Conservation (phyloP, 768 basidiomycete genomes). For the Termitomyces sp. region DNA sequence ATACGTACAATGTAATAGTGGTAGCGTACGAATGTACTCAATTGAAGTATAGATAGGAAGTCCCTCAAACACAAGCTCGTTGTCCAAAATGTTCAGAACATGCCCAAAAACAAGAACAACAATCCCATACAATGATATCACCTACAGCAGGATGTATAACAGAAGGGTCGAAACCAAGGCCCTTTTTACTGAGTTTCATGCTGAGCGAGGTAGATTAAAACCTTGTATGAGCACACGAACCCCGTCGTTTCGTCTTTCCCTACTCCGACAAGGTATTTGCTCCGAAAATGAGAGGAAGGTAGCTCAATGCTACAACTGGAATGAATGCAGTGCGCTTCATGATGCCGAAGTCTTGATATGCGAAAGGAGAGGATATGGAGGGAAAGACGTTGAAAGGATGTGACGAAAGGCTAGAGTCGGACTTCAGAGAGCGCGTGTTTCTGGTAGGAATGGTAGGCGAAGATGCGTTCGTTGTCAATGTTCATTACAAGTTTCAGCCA, state of each 20-base stretch:
- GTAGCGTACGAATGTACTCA: background rate
- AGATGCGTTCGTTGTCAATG: too few species aligned
- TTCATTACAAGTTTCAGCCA: too few species aligned
- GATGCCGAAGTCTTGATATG: background rate
- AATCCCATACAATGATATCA: constrained; percentile 30
- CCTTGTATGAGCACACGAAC: constrained; percentile 17
- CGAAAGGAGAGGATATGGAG: background rate
- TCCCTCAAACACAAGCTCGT: background rate
- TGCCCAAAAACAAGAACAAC: background rate
- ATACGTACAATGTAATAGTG: background rate
- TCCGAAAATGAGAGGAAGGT: constrained; percentile 22
- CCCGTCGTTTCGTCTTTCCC: constrained; percentile 38
- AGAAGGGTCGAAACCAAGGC: constrained; percentile 37
- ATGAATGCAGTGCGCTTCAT: constrained; percentile 12
- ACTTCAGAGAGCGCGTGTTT: background rate
- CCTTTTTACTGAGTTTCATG: constrained; percentile 27
- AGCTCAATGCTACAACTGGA: constrained; percentile 9
- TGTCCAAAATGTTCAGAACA: background rate
- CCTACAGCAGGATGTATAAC: constrained; percentile 29
- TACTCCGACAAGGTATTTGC: constrained; percentile 30
- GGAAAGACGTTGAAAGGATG: background rate
- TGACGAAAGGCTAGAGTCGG: background rate
- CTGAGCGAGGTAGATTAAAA: background rate
- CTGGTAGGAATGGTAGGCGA: too few species aligned
- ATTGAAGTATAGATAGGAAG: background rate